These are phyloP conservation scores for Rhodotorula toruloides DNA, from an alignment of 768 basidiomycete species.

Conservation along the genomic window DNA sequence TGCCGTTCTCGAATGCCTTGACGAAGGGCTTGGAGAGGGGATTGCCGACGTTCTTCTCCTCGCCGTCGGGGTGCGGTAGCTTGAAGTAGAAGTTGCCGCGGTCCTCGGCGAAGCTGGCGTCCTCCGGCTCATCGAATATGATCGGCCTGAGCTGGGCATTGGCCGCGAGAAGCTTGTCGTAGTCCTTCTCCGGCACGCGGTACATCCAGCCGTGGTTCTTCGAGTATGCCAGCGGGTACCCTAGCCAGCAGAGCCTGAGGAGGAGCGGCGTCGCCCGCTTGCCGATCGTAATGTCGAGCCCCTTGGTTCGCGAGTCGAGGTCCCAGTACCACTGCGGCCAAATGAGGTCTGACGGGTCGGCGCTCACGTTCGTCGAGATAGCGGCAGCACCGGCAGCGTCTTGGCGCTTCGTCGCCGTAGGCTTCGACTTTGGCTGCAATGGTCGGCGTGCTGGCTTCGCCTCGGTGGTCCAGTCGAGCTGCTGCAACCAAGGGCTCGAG, in stretches of 20 bases:
- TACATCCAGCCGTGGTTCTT: conserved; percentile 87
- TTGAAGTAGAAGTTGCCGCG: conserved; percentile 67
- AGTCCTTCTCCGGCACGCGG: conserved; percentile 56
- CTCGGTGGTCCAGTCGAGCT: conserved; percentile 61
- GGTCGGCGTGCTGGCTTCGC: no score
- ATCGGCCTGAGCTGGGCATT: conserved; percentile 54
- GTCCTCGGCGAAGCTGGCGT: conserved; percentile 56
- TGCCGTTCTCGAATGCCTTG: conserved; percentile 79
- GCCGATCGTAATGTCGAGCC: conserved; percentile 82
- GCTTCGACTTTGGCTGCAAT: not conserved
- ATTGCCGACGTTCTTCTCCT: conserved; percentile 87
- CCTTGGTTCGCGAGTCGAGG: conserved; percentile 52
- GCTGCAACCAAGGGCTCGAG: conserved; percentile 52
- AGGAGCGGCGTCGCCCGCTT: conserved; percentile 78
- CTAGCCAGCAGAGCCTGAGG: conserved; percentile 78
- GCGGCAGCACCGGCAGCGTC: not conserved
- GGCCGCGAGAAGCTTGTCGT: conserved; percentile 39
- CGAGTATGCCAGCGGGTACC: conserved; percentile 76
- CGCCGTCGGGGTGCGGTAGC: conserved; percentile 93
- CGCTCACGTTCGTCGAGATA: not conserved
- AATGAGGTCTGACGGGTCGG: conserved; percentile 18
- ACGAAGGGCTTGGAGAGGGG: conserved; percentile 85
- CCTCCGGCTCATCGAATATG: conserved; percentile 60
- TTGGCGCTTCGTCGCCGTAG: not conserved
- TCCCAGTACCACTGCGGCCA: conserved; percentile 99